Evolutionary conservation across 2,329 filamentous ascomycete genomes (phyloP), one percentile per base, ranked within the genome.

Genomic region (Aspergillus vadensis): DNA sequence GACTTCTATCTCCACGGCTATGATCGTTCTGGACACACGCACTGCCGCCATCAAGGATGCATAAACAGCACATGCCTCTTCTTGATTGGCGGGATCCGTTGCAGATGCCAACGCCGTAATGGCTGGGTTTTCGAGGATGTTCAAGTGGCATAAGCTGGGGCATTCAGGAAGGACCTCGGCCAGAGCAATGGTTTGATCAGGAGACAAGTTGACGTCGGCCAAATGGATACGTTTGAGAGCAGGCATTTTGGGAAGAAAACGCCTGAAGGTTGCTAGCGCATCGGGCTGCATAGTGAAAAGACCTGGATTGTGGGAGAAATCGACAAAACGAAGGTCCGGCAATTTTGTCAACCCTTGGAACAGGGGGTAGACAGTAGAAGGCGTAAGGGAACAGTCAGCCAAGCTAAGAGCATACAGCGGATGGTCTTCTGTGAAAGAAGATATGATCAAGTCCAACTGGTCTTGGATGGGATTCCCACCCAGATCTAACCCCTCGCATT

Each of bases 61-160:
- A 73, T 96, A 98, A 6, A 98, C 79, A 1, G 95, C 95, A 69
- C 91, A 97, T 0, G 95, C 94, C 76, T 98, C 94, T 77, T 98
- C 94, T 74, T 97, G 92, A 1, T 83, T 84, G 59, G 88, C 88
- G 68, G 95, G 91, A 5, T 91, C 91, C 54, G 83, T 90, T 0
- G 92, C 90, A 5, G 92, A 89, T 23, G 97, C 83, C 4, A 97
- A 80, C 62, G 87, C 83, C 0, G 87, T 83, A 44, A 79, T 75
- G 10, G 68, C 65, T n/a, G 74, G 69, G 69, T 99, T 99, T 66
- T 95, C 91, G 41, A 96, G 79, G 3, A 98, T 85, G 70, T 89
- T 95, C 65, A 99, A 82, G 77, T 98, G 94, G 7, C 92, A 92
- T 36, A 99, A 82, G 44, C 85, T 86, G 43, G 85, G 86, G 54